These are phyloP conservation scores for Arthrobotrys pseudoclavata DNA, from an alignment of 2,329 filamentous ascomycete genomes.

Conservation along the genomic window DNA sequence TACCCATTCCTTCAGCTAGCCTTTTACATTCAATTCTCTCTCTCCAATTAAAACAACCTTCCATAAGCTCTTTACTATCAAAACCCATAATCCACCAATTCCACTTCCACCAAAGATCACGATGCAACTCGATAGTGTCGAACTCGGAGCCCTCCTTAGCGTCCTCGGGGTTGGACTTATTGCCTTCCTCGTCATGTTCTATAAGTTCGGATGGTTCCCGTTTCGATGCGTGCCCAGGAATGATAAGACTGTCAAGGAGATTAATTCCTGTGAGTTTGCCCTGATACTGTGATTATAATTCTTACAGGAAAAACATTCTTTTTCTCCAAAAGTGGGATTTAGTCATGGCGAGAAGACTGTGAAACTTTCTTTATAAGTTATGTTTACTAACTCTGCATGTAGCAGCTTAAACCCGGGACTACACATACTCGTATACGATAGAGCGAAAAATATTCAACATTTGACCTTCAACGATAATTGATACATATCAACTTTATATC, in stretches of 20 bases:
- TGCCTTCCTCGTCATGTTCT: conserved; percentile 40
- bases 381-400: too few species aligned
- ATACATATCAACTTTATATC: background rate
- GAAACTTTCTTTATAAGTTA: too few species aligned
- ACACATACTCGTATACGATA: too few species aligned
- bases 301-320: too few species aligned
- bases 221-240: background rate
- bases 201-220: conserved; percentile 53
- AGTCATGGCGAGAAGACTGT: too few species aligned
- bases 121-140: conserved; percentile 20
- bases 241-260: conserved; percentile 23
- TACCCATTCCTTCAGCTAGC: conserved; percentile 18
- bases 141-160: conserved; percentile 20
- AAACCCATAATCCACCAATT: background rate
- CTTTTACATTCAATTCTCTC: conserved; percentile 21
- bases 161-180: conserved; percentile 42
- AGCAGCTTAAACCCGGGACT: too few species aligned
- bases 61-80: background rate
- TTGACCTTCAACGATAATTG: background rate
- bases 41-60: background rate
- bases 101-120: background rate
- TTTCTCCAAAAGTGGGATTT: too few species aligned
- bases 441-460: too few species aligned
- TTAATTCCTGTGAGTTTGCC: conserved; percentile 26
- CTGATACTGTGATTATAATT: too few species aligned